These are phyloP conservation scores for Trametes polyzona DNA, from an alignment of 1,284 basidiomycete species.

Conservation along the genomic window DNA sequence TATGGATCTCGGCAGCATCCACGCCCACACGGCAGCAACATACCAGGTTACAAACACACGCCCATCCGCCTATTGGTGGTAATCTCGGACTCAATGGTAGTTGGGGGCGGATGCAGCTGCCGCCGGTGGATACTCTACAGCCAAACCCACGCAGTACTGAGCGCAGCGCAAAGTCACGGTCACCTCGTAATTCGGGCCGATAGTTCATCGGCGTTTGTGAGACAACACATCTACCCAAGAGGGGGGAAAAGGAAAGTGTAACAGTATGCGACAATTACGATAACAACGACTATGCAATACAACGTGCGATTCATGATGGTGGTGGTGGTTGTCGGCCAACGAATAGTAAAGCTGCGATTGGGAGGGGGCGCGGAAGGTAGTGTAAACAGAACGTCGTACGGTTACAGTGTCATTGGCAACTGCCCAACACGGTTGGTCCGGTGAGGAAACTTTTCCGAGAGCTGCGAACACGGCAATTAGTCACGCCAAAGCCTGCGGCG, in stretches of 20 bases:
- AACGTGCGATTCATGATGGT: constrained; percentile 16
- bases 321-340: not conserved
- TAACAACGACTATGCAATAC: constrained; percentile 25
- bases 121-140: too few relatives aligned
- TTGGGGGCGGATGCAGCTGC: too few relatives aligned
- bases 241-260: not conserved
- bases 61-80: too few relatives aligned
- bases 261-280: constrained; percentile 13
- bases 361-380: constrained; percentile 6
- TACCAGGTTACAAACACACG: too few relatives aligned
- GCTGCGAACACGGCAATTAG: not conserved
- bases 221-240: not conserved
- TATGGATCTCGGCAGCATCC: too few relatives aligned
- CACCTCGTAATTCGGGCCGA: too few relatives aligned
- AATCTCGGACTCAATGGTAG: too few relatives aligned
- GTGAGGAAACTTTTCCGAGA: constrained; percentile 13
- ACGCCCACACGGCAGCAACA: too few relatives aligned
- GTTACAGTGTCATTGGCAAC: constrained; percentile 13
- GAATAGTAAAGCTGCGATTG: constrained; percentile 3
- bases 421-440: constrained; percentile 7
- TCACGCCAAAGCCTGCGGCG: not conserved
- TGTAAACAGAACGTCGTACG: constrained; percentile 15
- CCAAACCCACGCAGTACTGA: too few relatives aligned
- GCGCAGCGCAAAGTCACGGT: too few relatives aligned
- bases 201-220: not conserved